Evolutionary conservation across 192 early-diverging fungal species (phyloP), one percentile per base, ranked within the genome.

Genomic region (Backusella westeae): DNA sequence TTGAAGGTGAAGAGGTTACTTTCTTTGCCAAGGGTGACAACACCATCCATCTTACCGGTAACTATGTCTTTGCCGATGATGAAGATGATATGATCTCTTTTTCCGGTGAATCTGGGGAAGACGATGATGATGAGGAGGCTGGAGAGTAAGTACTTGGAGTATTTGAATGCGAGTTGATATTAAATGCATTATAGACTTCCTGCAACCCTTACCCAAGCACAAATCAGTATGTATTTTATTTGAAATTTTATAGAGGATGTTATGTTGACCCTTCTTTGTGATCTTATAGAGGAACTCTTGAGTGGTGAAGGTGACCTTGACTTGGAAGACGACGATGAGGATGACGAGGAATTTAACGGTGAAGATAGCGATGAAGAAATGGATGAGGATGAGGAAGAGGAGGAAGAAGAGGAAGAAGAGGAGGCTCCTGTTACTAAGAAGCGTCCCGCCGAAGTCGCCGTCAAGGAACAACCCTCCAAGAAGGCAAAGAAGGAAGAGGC

Each of bases 1-100:
- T 86, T 36, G 93, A 96, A 70, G 92, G 91, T 70, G 94, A 95
- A 74, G 94, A 95, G 74, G 87, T 98, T 75, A 92, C 91, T 7
- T 94, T 98, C 78, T 84, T 88, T 35, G 85, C 87, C 36, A 76
- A 77, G 12, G 96, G 96, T 32, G 78, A 92, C 9, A 87, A 84
- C 71, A n/a, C 85, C 49, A 77, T 95, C 26, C 87, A 95, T 75
- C 77, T 95, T 74, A 90, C 90, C 77, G 94, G 93, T 53, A 92
- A 92, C 88, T 89, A 93, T 78, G 65, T 91, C 29, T 85, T 87
- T 34, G 67, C 49, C 78, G 34, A 81, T 71, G 88, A 81, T 36
- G 76, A 81, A 6, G 80, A 81, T 65, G 72, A 69, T 21, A 66
- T 74, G 26, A 42, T 32, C 19, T 44, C 71, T 15, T 32, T 26